Conservation (phyloP, 805 yeast genomes). For the Yarrowia sp. region DNA sequence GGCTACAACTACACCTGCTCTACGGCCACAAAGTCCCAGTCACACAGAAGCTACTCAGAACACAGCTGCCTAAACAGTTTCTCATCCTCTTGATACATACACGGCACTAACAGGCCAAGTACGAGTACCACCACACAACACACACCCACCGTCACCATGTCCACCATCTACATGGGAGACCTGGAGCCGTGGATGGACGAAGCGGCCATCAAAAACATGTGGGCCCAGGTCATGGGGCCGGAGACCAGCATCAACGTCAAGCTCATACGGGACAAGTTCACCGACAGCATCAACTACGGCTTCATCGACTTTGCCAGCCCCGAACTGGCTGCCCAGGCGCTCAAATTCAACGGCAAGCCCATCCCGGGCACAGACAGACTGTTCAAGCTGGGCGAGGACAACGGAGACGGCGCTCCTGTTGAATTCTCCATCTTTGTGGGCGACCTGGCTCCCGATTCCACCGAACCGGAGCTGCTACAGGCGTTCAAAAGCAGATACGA, state of each 20-base stretch:
- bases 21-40: too few relatives aligned
- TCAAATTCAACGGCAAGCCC: conserved; percentile 68
- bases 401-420: conserved; percentile 49
- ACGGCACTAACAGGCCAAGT: conserved; percentile 4
- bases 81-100: background rate
- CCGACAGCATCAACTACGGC: conserved; percentile 73
- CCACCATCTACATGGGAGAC: conserved; percentile 74
- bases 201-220: conserved; percentile 64
- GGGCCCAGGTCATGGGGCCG: conserved; percentile 58
- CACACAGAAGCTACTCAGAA: too few relatives aligned
- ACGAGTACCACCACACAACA: background rate
- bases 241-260: conserved; percentile 74
- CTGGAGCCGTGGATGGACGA: conserved; percentile 87
- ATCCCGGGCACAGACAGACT: conserved; percentile 67
- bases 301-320: conserved; percentile 74
- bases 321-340: conserved; percentile 68
- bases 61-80: too few relatives aligned
- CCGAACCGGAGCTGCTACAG: conserved; percentile 68
- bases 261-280: conserved; percentile 69
- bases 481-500: conserved; percentile 73
- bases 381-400: conserved; percentile 62
- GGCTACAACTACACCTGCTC: too few relatives aligned
- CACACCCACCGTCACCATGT: conserved; percentile 3
- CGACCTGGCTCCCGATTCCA: conserved; percentile 75
- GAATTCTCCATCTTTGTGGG: conserved; percentile 85